Base-by-base conservation (phyloP, 2,329 filamentous ascomycete genomes). In the Xylaria multiplex region DNA sequence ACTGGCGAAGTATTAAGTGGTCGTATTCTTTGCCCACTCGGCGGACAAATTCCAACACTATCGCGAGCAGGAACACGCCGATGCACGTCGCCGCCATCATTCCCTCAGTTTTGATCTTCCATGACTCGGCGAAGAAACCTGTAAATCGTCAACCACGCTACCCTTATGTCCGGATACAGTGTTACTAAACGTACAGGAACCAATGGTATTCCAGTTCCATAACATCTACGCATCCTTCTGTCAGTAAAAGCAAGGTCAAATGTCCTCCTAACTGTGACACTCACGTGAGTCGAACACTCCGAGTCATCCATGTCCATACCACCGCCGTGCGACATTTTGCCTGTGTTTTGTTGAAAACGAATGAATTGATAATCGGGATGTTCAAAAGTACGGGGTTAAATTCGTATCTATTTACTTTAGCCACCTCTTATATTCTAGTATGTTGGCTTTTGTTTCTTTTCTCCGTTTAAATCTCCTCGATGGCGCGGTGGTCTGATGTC, bases 21-120 rank as follows among this genome's bases (percentile, higher is more conserved):
- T 83, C 81, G 68, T 81, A 82, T 67, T 82, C 81, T 64, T 77
- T 81, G 61, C 79, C 79, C 32, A 79, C 37, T 3, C 80, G 78
- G 2, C 81, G 79, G n/a, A 80, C 71, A 13, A 77, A 72, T 68
- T 83, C 81, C 68, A 82, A 77, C 40, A 73, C 53, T 14, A 82
- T 75, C 22, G 79, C 79, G 7, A 83, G 74, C 5, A 82, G 69
- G 30, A 81, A 73, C 30, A 80, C 78, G 48, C 80, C 81, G 68
- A 83, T 81, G 75, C 81, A 83, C 14, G 80, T 78, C 7, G 77
- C 80, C 4, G 80, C 81, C 69, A 83, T 81, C 71, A 77, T 77
- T 66, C 80, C 81, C 48, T 78, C 73, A 61, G 72, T 80, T 43
- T 71, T 72, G 62, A 82, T 77, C 42, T 79, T 77, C 81, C 81